Evolutionary conservation across 2,329 filamentous ascomycete species (phyloP), one percentile per base, ranked within the genome.

Genomic region (Herpotrichia juniperi): DNA sequence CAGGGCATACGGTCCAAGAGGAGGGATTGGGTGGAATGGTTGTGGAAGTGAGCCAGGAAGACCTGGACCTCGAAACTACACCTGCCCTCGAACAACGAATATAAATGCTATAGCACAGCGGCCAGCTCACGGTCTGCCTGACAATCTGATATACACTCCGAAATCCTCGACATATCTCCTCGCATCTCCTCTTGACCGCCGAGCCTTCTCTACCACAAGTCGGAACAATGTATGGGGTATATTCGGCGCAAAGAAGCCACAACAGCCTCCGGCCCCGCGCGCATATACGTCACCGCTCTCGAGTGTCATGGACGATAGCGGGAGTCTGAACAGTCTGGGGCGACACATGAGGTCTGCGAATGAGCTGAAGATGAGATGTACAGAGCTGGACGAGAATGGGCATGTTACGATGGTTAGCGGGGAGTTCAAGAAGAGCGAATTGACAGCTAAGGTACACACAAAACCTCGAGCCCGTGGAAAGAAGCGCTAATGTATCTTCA

Each of bases 361-460:
- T 51, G 92, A 97, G 73, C 85, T 93, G 25, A 87, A 91, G 53
- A 79, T 99, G 61, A 84, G 94, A 48, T 99, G 94, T 71, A 99
- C 94, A 1, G 94, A 99, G 74, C 90, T 97, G 53, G 92, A 97
- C 66, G 91, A 93, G 72, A 86, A 90, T 67, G 94, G 94, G 34
- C 89, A 96, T 64, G 92, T 97, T 22, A 96, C 93, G 17, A 80
- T 97, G 51, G 89, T 96, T 17, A 96, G 96, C 69, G 91, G 92
- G 53, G 94, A 97, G 74, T 97, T 97, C 76, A 96, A 94, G 78
- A 99, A 99, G 81, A 94, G 87, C 66, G 94, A 99, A 77, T 81
- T 99, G 42, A 97, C 97, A 73, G 92, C 93, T 47, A 97, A 94
- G 82, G 90, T 93, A 75, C n/a, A n/a, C n/a, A n/a, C n/a, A n/a